Percentiles rank a stretch among this genome's conserved stretches.
These are phyloP conservation scores for Luffa aegyptiaca DNA, from an alignment of 306 rosid genomes.

Conservation along the genomic window DNA sequence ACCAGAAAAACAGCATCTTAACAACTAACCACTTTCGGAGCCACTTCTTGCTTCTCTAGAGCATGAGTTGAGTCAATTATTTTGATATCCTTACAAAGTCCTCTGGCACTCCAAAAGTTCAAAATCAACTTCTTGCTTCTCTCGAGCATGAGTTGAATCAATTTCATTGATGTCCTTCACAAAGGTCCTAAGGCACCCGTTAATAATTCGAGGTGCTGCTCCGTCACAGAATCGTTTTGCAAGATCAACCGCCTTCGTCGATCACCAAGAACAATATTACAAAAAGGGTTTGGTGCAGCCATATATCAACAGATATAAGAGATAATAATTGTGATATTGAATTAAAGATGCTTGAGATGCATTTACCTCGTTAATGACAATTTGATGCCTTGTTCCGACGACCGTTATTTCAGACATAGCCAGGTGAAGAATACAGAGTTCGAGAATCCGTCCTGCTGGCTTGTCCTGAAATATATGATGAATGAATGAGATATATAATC, in stretches of 20 bases:
- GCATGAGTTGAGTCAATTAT: conserved; percentile 11
- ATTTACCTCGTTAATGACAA: conserved; percentile 78
- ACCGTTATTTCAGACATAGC: conserved; percentile 83
- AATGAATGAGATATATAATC: neutral
- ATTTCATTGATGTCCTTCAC: conserved; percentile 31
- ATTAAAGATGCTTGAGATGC: neutral
- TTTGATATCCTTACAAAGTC: conserved; percentile 19
- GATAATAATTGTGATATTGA: neutral
- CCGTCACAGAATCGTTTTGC: conserved; percentile 95
- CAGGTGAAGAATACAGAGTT: conserved; percentile 85
- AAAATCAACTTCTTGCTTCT: neutral
- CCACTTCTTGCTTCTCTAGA: neutral
- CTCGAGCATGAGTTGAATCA: conserved; percentile 5
- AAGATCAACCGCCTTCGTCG: conserved; percentile 77
- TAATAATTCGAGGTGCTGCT: conserved; percentile 78
- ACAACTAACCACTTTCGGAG: neutral
- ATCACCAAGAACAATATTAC: neutral
- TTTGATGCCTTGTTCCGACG: conserved; percentile 64
- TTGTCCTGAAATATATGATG: conserved; percentile 32
- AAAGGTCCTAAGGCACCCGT: conserved; percentile 85
- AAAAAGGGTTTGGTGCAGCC: neutral
- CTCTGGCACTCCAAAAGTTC: neutral
- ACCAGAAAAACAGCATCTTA: neutral
- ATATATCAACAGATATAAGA: neutral
- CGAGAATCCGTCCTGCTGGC: conserved; percentile 77